Evolutionary conservation across 2,329 filamentous ascomycete genomes (phyloP), one percentile per base, ranked within the genome.

Genomic region (Ceratocystis harringtonii): DNA sequence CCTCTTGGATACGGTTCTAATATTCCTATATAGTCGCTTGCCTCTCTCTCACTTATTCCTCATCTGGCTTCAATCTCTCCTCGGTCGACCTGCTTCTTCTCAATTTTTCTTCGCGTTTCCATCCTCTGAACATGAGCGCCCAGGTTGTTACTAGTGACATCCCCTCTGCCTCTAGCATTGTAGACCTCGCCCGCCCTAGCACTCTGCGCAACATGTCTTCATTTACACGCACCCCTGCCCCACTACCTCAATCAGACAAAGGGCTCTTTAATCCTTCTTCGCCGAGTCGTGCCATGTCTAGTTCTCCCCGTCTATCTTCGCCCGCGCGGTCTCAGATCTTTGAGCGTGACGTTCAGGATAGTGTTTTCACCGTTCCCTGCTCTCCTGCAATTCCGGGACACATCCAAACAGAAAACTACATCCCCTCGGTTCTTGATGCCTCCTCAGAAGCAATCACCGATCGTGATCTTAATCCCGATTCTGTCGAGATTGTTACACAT

Each of bases 361-460:
- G 84, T 71, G 78, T 82, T 36, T 72, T 82, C 2, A 76, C 84
- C n/a, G 78, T 82, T 50, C 87, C 90, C 68, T 85, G 82, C 68
- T 92, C 89, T 2, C 86, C 89, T 0, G 89, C 90, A n/a, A 94
- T 96, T 68, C 92, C 92, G 2, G 86, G 89, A 6, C 92, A 97
- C 72, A 95, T 97, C 71, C 85, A 92, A 71, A 96, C 90, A 6
- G 92, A 97, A 74, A 92, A 97, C 76, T 84, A 92, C 73, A 96
- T 97, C 70, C 92, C 92, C 6, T 84, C 92, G 0, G 92, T 95
- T 12, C 80, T 97, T 61, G 90, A 96, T 73, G 92, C 92, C 63
- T 92, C 90, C 1, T 95, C 91, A 52, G 84, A 92, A 71, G 91
- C 92, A 66, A 96, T 97, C 71, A 96, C 92, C 12, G 90, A 96